Conservation (phyloP, 1,284 basidiomycete species). For the Prillingera fragicola region DNA sequence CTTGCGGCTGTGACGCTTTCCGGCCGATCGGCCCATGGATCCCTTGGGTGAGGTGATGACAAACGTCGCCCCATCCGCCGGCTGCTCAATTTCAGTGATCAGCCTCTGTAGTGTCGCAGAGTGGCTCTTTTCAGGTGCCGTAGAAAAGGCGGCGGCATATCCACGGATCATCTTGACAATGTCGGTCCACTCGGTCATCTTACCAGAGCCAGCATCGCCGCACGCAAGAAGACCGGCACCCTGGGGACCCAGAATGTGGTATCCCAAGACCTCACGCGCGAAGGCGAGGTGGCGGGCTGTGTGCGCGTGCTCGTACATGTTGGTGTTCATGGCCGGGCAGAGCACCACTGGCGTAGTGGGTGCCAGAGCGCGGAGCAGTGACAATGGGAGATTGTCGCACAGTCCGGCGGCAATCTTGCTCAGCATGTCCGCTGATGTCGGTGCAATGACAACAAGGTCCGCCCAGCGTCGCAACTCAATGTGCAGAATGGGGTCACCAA, state of each 20-base stretch:
- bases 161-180: constrained; percentile 40
- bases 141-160: constrained; percentile 16
- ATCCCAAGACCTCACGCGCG: constrained; percentile 68
- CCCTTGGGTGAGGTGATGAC: background rate
- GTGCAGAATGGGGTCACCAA: constrained; percentile 90
- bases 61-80: no score
- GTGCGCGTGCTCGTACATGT: constrained; percentile 94
- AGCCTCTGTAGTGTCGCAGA: background rate
- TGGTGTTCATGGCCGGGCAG: constrained; percentile 97
- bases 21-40: background rate
- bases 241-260: constrained; percentile 72
- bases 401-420: constrained; percentile 83
- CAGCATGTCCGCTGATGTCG: constrained; percentile 91
- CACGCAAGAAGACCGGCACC: constrained; percentile 62
- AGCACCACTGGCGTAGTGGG: constrained; percentile 76
- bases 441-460: constrained; percentile 86
- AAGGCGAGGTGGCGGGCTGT: constrained; percentile 73
- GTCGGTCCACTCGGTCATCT: constrained; percentile 83
- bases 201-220: constrained; percentile 82
- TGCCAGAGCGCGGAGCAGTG: constrained; percentile 76
- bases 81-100: background rate
- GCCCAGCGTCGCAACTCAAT: constrained; percentile 96
- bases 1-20: background rate
- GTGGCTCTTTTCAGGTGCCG: background rate
- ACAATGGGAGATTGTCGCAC: constrained; percentile 88